Evolutionary conservation across 2,329 filamentous ascomycete species (phyloP), one percentile per base, ranked within the genome.

Genomic region (Triangularia setosa): DNA sequence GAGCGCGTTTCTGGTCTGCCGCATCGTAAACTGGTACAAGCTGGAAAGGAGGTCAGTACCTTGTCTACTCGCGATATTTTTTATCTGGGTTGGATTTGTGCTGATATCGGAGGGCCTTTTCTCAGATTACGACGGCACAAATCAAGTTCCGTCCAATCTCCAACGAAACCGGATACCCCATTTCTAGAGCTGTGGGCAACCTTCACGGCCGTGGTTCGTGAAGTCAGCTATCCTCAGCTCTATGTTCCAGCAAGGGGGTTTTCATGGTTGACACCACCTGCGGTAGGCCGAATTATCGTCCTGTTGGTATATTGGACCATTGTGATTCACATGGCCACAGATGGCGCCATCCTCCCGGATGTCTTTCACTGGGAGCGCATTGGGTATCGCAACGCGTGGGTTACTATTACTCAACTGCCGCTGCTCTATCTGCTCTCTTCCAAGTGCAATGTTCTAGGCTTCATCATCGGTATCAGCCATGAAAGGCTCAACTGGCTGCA

Each of bases 401-500:
- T 89, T 25, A 83, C 85, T 9, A 77, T 88, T 55, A 85, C 82
- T 2, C 88, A 90, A 73, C 80, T 90, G 52, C 87, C 87, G 0
- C 77, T 90, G 21, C 77, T 90, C 9, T 89, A 86, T 69, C 78
- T 90, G 2, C 79, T 90, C 14, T 81, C 85, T 25, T 83, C 83
- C 67, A 87, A 88, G 72, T 80, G 82, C 66, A 87, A 80, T 67
- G 71, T 86, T 21, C 76, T 91, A n/a, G 87, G 85, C 0, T 78
- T 81, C 61, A 75, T 91, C 24, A 80, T 83, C 3, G 89, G 88
- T 11, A 81, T 83, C 9, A 87, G 87, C 65, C 86, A 91, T 71
- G 89, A 91, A 75, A 82, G 87, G 8, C 78, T 91, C 64, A 91
- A 90, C 73, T 91, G 89, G 89, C 75, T 91, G 60, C 89, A 92